Percentiles rank a stretch among this genome's conserved stretches.
phyloP scores from a whole-genome alignment of 1,284 basidiomycete species.

The Ustilago tritici region DNA sequence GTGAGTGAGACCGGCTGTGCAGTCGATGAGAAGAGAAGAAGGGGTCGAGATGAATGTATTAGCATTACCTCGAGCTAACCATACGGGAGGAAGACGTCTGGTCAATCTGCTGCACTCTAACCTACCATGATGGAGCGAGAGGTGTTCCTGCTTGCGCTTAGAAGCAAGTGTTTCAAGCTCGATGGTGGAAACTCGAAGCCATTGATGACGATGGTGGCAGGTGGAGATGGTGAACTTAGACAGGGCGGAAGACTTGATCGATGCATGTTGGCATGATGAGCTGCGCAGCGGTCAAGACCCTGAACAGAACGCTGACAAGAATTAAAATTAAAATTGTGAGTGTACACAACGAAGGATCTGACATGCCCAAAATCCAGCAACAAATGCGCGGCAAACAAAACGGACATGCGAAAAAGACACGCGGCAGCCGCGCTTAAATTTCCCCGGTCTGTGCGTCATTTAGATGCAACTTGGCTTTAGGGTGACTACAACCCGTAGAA shows the following conservation, averaged over 20 bases:
- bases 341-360: neutral
- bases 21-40: neutral
- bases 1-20: slow-evolving; percentile 30
- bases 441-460: slow-evolving; percentile 15
- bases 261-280: slow-evolving; percentile 1
- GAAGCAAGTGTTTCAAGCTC: neutral
- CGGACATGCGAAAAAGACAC: neutral
- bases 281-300: slow-evolving; percentile 1
- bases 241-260: neutral
- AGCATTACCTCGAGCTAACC: too few relatives aligned
- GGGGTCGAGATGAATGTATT: neutral
- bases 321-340: neutral
- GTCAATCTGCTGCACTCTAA: neutral
- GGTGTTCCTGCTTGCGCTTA: neutral
- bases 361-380: neutral
- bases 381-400: slow-evolving; percentile 3
- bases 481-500: slow-evolving; percentile 44
- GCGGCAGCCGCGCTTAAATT: slow-evolving; percentile 24
- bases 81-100: neutral
- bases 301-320: neutral
- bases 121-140: neutral
- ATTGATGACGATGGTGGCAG: neutral
- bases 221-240: neutral
- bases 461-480: slow-evolving; percentile 26
- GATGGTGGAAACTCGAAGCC: neutral